These are phyloP conservation scores for Hippophae rhamnoides DNA, from an alignment of 306 rosid species.

Conservation along the genomic window DNA sequence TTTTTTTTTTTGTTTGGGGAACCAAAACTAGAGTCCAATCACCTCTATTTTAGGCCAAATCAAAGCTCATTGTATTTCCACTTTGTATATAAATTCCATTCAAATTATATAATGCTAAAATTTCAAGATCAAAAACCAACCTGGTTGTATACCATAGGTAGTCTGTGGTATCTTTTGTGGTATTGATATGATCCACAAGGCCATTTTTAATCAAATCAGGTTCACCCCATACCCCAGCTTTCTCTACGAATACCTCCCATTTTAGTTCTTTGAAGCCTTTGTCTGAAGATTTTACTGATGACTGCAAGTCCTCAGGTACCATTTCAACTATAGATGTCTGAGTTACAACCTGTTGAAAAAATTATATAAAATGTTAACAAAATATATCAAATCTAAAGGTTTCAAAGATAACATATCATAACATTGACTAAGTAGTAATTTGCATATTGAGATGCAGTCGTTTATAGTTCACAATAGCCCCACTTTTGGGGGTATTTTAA, in stretches of 20 bases:
- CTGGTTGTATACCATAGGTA: slow-evolving; percentile 89
- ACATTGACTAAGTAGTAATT: too few relatives aligned
- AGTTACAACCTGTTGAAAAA: slow-evolving; percentile 54
- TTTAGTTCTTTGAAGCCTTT: slow-evolving; percentile 37
- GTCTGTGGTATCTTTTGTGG: slow-evolving; percentile 89
- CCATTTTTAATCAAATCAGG: slow-evolving; percentile 60
- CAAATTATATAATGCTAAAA: not conserved
- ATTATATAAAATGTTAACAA: slow-evolving; percentile 19
- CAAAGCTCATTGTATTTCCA: too few relatives aligned
- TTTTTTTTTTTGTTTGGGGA: too few relatives aligned
- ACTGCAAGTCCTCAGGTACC: slow-evolving; percentile 52
- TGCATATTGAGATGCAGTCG: too few relatives aligned
- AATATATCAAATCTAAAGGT: not conserved
- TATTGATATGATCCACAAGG: slow-evolving; percentile 83
- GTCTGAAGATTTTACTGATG: slow-evolving; percentile 22
- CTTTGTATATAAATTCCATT: too few relatives aligned
- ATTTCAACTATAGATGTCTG: slow-evolving; percentile 54
- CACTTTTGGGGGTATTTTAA: too few relatives aligned
- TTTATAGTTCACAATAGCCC: too few relatives aligned
- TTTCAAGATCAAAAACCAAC: slow-evolving; percentile 34
- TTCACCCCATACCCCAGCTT: slow-evolving; percentile 71
- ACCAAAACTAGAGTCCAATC: too few relatives aligned
- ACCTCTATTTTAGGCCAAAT: too few relatives aligned
- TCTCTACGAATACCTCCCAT: slow-evolving; percentile 74
- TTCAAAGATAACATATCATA: not conserved